Evolutionary conservation across 2,329 filamentous ascomycete genomes (phyloP).

Genomic region (Tricladium varicosporioides): DNA sequence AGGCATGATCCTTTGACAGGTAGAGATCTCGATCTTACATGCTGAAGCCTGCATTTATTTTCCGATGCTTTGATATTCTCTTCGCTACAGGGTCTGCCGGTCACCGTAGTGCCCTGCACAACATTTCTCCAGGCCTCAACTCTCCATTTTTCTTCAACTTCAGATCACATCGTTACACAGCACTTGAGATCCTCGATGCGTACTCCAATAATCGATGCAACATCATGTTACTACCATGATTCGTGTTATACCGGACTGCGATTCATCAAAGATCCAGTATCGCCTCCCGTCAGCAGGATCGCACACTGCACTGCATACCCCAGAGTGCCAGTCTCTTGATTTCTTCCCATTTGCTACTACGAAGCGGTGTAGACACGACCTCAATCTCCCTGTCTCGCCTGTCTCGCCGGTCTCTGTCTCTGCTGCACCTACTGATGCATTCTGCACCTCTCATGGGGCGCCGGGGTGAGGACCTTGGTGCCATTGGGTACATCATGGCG

Average conservation of each 20-base stretch:
- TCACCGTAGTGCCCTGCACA: background rate
- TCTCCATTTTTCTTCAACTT: background rate
- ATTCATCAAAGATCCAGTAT: too few relatives aligned
- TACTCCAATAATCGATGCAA: background rate
- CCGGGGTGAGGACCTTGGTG: constrained; percentile 1
- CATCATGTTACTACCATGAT: background rate
- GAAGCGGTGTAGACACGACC: constrained; percentile 15
- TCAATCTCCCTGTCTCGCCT: background rate
- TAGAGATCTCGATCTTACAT: background rate
- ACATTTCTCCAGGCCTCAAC: background rate
- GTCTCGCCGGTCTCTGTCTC: background rate
- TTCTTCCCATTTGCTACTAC: background rate
- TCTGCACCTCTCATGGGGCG: background rate
- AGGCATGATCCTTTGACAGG: constrained; percentile 25
- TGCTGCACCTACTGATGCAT: constrained; percentile 6
- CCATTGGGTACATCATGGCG: constrained; percentile 11
- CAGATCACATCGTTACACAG: background rate
- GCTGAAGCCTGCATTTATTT: background rate
- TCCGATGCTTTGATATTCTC: constrained; percentile 5
- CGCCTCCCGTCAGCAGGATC: background rate
- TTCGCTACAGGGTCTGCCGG: background rate
- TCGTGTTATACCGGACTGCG: too few relatives aligned
- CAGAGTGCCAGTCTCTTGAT: too few relatives aligned
- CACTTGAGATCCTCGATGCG: background rate
- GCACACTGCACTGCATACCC: background rate